A percentile compares a stretch with the other conserved stretches of the same genome.
Evolutionary conservation across 2,329 filamentous ascomycete genomes (phyloP).

Genomic region (Coniosporium tulheliwenetii): DNA sequence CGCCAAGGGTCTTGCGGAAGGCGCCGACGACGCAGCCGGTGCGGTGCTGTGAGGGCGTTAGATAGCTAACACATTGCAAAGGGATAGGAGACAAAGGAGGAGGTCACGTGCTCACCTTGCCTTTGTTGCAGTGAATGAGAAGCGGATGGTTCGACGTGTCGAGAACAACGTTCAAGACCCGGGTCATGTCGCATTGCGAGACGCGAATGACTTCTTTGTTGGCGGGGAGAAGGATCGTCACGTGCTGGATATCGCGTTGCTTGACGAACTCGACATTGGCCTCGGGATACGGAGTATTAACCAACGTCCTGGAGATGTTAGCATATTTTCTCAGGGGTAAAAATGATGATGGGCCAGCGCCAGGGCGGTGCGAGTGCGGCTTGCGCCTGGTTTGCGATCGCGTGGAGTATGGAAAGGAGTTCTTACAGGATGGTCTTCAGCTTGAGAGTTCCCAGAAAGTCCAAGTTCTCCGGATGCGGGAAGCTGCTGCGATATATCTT

Average conservation of each 20-base stretch:
- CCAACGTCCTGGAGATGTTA: slow-evolving; percentile 26
- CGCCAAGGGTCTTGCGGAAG: slow-evolving; percentile 57
- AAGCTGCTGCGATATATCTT: slow-evolving; percentile 72
- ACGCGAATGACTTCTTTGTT: slow-evolving; percentile 55
- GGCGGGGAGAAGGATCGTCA: slow-evolving; percentile 65
- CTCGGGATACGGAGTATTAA: slow-evolving; percentile 30
- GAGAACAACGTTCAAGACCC: slow-evolving; percentile 56
- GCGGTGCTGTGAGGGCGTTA: slow-evolving; percentile 43
- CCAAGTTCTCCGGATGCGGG: slow-evolving; percentile 54
- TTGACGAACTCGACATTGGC: slow-evolving; percentile 45
- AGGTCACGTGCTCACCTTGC: slow-evolving; percentile 40
- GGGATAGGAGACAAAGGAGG: neutral
- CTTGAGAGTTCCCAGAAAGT: slow-evolving; percentile 49
- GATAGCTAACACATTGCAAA: neutral
- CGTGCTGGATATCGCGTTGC: slow-evolving; percentile 52
- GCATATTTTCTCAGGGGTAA: too few relatives aligned
- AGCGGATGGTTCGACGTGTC: slow-evolving; percentile 63
- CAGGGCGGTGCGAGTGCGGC: too few relatives aligned
- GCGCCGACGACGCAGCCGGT: slow-evolving; percentile 80
- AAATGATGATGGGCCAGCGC: too few relatives aligned
- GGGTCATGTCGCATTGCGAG: slow-evolving; percentile 39
- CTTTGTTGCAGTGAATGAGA: slow-evolving; percentile 85
- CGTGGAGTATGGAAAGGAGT: neutral
- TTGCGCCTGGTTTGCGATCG: neutral
- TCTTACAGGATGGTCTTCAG: slow-evolving; percentile 68